Base-by-base conservation (phyloP, 305 asterid genomes). In the Fraxinus ornus region DNA sequence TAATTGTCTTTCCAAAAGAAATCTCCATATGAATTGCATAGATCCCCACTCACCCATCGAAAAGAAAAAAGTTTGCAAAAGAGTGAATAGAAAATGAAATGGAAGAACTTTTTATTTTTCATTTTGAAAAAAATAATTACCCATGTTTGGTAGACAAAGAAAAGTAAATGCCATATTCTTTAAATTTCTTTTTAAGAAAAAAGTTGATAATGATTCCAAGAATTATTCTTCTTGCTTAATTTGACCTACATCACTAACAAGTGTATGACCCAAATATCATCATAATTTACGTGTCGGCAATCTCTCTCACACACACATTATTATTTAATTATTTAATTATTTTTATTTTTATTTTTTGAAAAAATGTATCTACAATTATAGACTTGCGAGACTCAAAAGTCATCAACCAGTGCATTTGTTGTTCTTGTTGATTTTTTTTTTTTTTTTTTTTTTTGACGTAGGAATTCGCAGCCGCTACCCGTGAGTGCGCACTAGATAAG, bases 1-100 rank as follows among this genome's bases (percentile, higher is more conserved):
- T 30, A 55, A 15, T 82, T 79, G 60, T 28, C 77, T 79, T 71
- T 73, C 36, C 55, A 30, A 84, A 82, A 82, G 82, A 76, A 66
- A 76, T 19, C 17, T 47, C 81, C 89, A 79, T 83, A 85, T 85
- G 85, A 76, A 73, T 41, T 66, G 80, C 84, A 84, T 86, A 83
- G 83, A 85, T 78, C 85, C 83, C 88, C 90, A 83, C 88, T 81
- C 82, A 81, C 83, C 85, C 85, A 83, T 80, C 83, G 80, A 79
- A 79, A 81, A 44, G 77, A 79, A 76, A 77, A 76, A 1, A 1
- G 36, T 76, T 44, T 47, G 12, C 68, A 75, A 55, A 28, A 85
- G 55, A 72, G 30, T 9, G 17, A 7, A 37, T 62, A 57, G 49
- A 28, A 77, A 72, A 76, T 78, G 75, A 44, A 73, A 44, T 77